phyloP scores from a whole-genome alignment of 805 yeast genomes.

The Tetrapisispora taiwanensis region DNA sequence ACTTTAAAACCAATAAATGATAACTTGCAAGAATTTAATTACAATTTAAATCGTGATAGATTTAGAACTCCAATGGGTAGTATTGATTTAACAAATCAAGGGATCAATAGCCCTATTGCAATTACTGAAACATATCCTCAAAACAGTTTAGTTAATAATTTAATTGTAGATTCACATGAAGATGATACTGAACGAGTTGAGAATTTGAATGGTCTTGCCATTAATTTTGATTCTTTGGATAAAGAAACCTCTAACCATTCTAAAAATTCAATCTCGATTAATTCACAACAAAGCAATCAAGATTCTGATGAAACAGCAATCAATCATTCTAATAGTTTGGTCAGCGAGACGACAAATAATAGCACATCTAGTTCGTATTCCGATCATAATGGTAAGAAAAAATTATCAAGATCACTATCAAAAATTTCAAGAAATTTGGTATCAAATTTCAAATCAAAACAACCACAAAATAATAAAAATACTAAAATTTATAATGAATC shows the following conservation, averaged over 20 bases:
- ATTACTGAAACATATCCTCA: background rate
- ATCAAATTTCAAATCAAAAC: slow-evolving; percentile 16
- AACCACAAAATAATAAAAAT: background rate
- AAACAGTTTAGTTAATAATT: background rate
- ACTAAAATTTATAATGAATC: background rate
- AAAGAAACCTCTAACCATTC: background rate
- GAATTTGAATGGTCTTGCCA: background rate
- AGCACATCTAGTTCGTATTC: background rate
- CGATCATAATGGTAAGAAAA: slow-evolving; percentile 2
- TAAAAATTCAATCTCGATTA: background rate
- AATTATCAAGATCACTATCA: slow-evolving; percentile 27
- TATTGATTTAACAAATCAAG: slow-evolving; percentile 3
- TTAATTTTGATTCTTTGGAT: background rate
- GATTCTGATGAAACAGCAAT: background rate
- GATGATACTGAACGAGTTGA: background rate
- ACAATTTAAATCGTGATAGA: background rate
- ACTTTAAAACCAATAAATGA: no score
- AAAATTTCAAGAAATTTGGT: slow-evolving; percentile 25
- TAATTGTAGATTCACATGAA: background rate
- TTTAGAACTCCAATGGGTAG: slow-evolving; percentile 4
- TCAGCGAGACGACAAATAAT: background rate
- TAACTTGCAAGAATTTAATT: background rate
- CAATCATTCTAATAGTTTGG: background rate
- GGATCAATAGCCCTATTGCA: slow-evolving; percentile 8
- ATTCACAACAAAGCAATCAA: background rate